Conservation (phyloP, 1,139 yeast species). For the Kurtzmaniella quercitrusa region DNA sequence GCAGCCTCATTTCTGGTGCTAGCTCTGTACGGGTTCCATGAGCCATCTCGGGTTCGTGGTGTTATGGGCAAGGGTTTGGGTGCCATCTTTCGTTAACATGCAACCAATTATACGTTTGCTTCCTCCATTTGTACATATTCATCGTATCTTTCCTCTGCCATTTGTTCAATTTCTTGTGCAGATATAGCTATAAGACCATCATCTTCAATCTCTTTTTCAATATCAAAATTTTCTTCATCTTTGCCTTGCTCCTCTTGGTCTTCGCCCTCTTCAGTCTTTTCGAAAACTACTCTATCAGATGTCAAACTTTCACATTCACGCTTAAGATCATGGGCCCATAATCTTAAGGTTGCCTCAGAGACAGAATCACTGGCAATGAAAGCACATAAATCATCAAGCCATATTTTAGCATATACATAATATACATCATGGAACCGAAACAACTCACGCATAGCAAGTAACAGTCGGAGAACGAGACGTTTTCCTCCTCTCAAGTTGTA, state of each 20-base stretch:
- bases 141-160: constrained; percentile 49
- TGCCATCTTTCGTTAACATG: constrained; percentile 9
- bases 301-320: constrained; percentile 21
- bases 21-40: constrained; percentile 17
- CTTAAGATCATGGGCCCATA: constrained; percentile 63
- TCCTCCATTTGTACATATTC: constrained; percentile 10
- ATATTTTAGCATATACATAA: constrained; percentile 76
- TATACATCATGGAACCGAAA: constrained; percentile 85
- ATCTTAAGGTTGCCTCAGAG: constrained; percentile 46
- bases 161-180: constrained; percentile 47
- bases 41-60: constrained; percentile 21
- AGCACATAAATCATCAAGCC: constrained; percentile 74
- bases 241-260: constrained; percentile 8
- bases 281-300: constrained; percentile 34
- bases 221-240: constrained; percentile 13
- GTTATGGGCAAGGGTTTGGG: constrained; percentile 22
- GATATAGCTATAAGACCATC: constrained; percentile 42
- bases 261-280: constrained; percentile 23
- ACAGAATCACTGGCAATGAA: constrained; percentile 68
- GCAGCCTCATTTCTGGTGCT: constrained; percentile 31
- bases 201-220: constrained; percentile 17
- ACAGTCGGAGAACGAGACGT: constrained; percentile 52
- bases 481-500: constrained; percentile 65
- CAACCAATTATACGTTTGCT: not conserved
- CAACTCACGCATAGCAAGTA: constrained; percentile 63